Evolutionary conservation across 352 stramenopile species (phyloP).

Genomic region (Phytophthora fragariae): DNA sequence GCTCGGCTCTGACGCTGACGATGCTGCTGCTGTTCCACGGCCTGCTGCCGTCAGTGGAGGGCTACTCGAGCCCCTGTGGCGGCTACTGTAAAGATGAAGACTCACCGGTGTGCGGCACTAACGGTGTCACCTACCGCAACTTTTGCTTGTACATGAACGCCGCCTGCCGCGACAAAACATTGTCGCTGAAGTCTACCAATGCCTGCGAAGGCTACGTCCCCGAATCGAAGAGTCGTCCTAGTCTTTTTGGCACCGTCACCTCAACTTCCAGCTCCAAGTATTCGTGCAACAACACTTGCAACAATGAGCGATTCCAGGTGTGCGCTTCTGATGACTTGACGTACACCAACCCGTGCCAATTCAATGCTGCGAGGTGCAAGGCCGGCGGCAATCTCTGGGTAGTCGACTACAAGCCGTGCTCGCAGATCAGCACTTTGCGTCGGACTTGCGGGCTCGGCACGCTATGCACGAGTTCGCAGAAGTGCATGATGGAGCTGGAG

Average conservation of each 20-base stretch:
- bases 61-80: conserved; percentile 2
- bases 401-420: conserved; percentile 35
- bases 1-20: conserved; percentile 7
- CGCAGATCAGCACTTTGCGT: conserved; percentile 14
- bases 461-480: conserved; percentile 15
- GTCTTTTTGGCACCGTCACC: not conserved
- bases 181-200: conserved; percentile 18
- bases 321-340: conserved; percentile 44
- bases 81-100: conserved; percentile 11
- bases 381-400: conserved; percentile 32
- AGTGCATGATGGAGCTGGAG: conserved; percentile 15
- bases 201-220: conserved; percentile 11
- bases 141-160: conserved; percentile 43
- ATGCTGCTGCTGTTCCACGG: conserved; percentile 22
- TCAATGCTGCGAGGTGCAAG: conserved; percentile 35
- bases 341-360: conserved; percentile 47
- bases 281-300: conserved; percentile 28
- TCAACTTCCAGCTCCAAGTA: not conserved
- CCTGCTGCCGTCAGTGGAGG: conserved; percentile 10
- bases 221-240: not conserved
- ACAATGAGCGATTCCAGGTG: conserved; percentile 24
- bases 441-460: conserved; percentile 19
- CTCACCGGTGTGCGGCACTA: conserved; percentile 45
- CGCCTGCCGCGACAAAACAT: conserved; percentile 34
- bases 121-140: conserved; percentile 45